Base-by-base conservation (phyloP, 345 rosid species). In the Atalantia buxifolia region DNA sequence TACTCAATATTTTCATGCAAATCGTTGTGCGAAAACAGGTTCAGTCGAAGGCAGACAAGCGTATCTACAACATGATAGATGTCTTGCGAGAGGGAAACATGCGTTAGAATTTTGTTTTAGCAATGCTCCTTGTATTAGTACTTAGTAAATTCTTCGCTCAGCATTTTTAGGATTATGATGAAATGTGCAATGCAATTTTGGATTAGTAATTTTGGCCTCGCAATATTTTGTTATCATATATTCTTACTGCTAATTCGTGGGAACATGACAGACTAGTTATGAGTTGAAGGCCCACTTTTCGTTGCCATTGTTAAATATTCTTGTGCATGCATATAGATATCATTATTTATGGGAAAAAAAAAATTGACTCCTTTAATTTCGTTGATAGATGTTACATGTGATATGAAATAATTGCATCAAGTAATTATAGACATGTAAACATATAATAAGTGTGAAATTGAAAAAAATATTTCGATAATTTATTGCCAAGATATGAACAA, bases 1-100 rank as follows among this genome's bases (percentile, higher is more conserved):
- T 45, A 40, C 63, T 60, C 53, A 35, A 16, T 22, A 19, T 74
- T 7, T 78, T 48, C 27, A 42, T 63, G 55, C 27, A 50, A 18
- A 28, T 25, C 38, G 6, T 55, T 19, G 66, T 55, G 63, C 33
- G 16, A 59, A 57, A 72, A 83, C 88, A 94, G 98, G 80, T 96
- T 74, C 86, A 87, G 75, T 64, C 71, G n/a, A 90, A 85, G 83
- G 92, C 93, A 40, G 92, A 94, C 36, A 89, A 94, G 77, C 79
- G 84, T 74, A 92, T 94, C 79, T 96, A 92, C 83, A 84, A 86
- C 66, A 92, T 94, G 98, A 90, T 96, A 28, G 98, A 94, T 63
- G 94, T 96, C 50, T 83, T 94, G 86, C 80, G 86, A 75, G 95
- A 93, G 79, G 95, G 95, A 71, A 87, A 88, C 85, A 90, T 90